A percentile compares a stretch with the other conserved stretches of the same genome.
Evolutionary conservation across 345 rosid genomes (phyloP).

Genomic region (Eucalyptus leucophloia): DNA sequence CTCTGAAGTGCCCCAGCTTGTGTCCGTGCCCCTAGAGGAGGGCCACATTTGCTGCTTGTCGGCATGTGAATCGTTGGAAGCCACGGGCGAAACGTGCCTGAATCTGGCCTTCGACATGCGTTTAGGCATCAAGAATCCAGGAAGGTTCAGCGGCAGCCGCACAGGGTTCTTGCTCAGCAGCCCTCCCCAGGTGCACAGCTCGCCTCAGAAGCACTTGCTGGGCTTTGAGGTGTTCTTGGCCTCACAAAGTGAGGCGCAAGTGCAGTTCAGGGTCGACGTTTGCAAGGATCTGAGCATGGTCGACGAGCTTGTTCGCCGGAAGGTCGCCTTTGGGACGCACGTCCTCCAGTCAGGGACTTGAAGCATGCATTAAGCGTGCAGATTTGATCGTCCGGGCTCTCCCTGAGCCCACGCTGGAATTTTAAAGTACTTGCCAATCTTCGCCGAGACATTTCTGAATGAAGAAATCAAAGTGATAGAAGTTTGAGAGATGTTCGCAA

Average conservation of each 20-base stretch:
- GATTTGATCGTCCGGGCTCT: constrained; percentile 16
- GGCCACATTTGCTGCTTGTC: constrained; percentile 43
- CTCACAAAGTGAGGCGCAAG: constrained; percentile 8
- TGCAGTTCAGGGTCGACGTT: constrained; percentile 46
- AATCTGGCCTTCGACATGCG: constrained; percentile 34
- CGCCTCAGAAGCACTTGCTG: constrained; percentile 60
- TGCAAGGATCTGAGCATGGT: constrained; percentile 74
- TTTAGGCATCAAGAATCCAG: constrained; percentile 36
- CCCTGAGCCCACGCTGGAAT: not conserved
- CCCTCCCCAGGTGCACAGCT: constrained; percentile 52
- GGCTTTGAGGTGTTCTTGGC: constrained; percentile 45
- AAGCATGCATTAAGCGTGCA: constrained; percentile 41
- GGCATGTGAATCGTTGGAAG: constrained; percentile 44
- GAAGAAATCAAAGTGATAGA: not conserved
- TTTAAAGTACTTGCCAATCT: not conserved
- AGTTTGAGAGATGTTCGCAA: not conserved
- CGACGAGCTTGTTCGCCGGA: constrained; percentile 47
- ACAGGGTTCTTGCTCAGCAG: constrained; percentile 54
- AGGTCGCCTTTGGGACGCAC: constrained; percentile 51
- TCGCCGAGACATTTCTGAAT: not conserved
- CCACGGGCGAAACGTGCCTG: constrained; percentile 24
- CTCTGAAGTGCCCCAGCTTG: constrained; percentile 40
- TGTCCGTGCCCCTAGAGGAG: constrained; percentile 29
- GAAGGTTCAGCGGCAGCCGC: constrained; percentile 38
- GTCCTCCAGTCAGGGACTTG: constrained; percentile 65